A percentile compares a stretch with the other conserved stretches of the same genome.
These are phyloP conservation scores for Colletotrichum theobromicola DNA, from an alignment of 2,329 filamentous ascomycete genomes.

Conservation along the genomic window DNA sequence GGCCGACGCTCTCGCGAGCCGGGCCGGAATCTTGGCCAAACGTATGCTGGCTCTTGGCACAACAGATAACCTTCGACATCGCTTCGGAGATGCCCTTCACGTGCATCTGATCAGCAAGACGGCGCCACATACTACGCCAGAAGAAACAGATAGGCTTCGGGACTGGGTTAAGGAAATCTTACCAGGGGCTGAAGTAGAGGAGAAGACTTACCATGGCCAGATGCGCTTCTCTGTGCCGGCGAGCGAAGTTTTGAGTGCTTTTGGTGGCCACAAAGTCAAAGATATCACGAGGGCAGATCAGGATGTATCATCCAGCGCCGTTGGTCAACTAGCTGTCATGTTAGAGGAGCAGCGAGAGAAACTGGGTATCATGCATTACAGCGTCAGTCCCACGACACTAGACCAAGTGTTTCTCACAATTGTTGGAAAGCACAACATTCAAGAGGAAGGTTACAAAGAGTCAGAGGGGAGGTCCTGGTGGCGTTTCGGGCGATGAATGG, in stretches of 20 bases:
- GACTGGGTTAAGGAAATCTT: slow-evolving; percentile 69
- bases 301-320: slow-evolving; percentile 51
- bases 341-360: slow-evolving; percentile 73
- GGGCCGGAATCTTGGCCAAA: slow-evolving; percentile 85
- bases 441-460: slow-evolving; percentile 69
- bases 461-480: slow-evolving; percentile 28
- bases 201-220: slow-evolving; percentile 83
- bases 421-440: slow-evolving; percentile 78
- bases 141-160: slow-evolving; percentile 71
- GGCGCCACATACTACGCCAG: slow-evolving; percentile 74
- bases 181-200: slow-evolving; percentile 70
- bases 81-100: slow-evolving; percentile 80
- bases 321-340: slow-evolving; percentile 72
- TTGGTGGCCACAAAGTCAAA: slow-evolving; percentile 20
- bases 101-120: slow-evolving; percentile 80
- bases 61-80: slow-evolving; percentile 71
- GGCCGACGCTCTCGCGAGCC: slow-evolving; percentile 83
- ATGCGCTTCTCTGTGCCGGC: slow-evolving; percentile 81
- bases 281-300: slow-evolving; percentile 28
- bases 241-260: slow-evolving; percentile 34
- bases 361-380: slow-evolving; percentile 84
- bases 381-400: slow-evolving; percentile 83
- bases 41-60: slow-evolving; percentile 87
- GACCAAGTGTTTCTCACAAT: slow-evolving; percentile 92
- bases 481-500: neutral